A percentile compares a stretch with the other conserved stretches of the same genome.
These are phyloP conservation scores for Stephanodiscus triporus DNA, from an alignment of 108 stramenopile genomes.

Conservation along the genomic window DNA sequence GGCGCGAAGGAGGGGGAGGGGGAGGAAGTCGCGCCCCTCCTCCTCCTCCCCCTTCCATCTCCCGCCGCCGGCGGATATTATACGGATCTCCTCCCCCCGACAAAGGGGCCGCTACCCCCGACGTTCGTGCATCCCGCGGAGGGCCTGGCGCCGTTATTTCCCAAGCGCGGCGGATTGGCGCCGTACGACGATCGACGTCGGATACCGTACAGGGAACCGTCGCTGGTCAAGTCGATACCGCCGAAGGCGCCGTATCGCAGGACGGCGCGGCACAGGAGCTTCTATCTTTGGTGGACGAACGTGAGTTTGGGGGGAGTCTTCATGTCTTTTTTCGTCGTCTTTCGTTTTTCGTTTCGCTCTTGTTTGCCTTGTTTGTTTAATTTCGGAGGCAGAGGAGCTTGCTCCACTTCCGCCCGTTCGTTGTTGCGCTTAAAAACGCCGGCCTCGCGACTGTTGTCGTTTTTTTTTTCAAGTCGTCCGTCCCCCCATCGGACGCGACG, in stretches of 20 bases:
- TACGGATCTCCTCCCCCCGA: too few relatives aligned
- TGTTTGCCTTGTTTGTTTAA: not conserved
- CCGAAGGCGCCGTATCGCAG: constrained; percentile 43
- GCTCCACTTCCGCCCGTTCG: too few relatives aligned
- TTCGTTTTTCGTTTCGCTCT: not conserved
- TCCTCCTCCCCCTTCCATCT: too few relatives aligned
- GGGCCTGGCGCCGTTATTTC: constrained; percentile 36
- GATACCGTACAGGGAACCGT: constrained; percentile 27
- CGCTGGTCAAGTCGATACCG: constrained; percentile 35
- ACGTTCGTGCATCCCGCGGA: constrained; percentile 26
- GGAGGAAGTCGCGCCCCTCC: too few relatives aligned
- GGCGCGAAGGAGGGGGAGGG: too few relatives aligned
- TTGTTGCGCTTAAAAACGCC: too few relatives aligned
- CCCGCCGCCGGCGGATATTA: not conserved
- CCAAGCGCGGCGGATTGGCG: constrained; percentile 6
- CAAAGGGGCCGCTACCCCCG: not conserved
- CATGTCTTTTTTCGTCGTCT: not conserved
- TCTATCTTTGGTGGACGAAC: constrained; percentile 49
- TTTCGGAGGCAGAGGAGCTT: not conserved
- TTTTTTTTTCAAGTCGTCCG: too few relatives aligned
- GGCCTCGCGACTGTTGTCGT: too few relatives aligned
- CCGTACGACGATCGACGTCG: constrained; percentile 16
- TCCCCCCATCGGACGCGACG: too few relatives aligned
- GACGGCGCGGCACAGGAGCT: constrained; percentile 39
- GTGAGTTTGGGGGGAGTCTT: too few relatives aligned